Base-by-base conservation (phyloP, 1,284 basidiomycete genomes). In the Rhodofomes roseus region DNA sequence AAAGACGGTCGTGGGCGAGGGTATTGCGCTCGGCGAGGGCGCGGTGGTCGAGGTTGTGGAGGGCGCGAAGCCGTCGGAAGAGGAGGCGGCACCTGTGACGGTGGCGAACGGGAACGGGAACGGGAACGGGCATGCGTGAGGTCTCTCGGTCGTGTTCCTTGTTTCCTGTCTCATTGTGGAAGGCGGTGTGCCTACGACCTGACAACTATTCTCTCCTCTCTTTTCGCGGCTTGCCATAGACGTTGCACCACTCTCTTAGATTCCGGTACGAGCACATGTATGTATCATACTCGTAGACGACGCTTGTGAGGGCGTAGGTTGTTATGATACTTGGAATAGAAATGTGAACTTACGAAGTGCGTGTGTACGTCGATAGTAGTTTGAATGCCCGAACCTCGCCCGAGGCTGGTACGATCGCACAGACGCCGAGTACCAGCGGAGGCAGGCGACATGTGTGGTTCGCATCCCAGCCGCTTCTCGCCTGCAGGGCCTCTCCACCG, bases 1-100 rank as follows among this genome's bases (percentile, higher is more conserved):
- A 1, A 29, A 62, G 57, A 50, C 41, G 9, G 50, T 52, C 31
- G 31, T 52, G 9, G 50, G 31, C 11, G 31, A 52, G 8, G 50
- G 50, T 18, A 51, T 51, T 23, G 20, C 9, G 31, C 50, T 51
- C 2, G 50, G 50, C 18, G 50, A 51, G 50, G 50, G 50, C 31
- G 50, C 34, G 5, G 31, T 51, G 16, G 50, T 51, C 1, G 50
- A 51, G 14, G 57, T 58, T 39, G 59, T 56, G 8, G 59, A 62
- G 52, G 60, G 59, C 22, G 65, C 62, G 16, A 66, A 68, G 63
- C 63, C 46, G 22, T 37, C 22, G 40, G 29, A 31, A 11, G n/a
- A 25, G 29, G 22, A 20, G 55, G 59, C 37, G 57, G 56, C 22
- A 44, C 58, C 54, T 55, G 63, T 36, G 55, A 58, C 50, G 54